Evolutionary conservation across 768 basidiomycete species (phyloP), one percentile per base, ranked within the genome.

Genomic region (Mycena floridula): DNA sequence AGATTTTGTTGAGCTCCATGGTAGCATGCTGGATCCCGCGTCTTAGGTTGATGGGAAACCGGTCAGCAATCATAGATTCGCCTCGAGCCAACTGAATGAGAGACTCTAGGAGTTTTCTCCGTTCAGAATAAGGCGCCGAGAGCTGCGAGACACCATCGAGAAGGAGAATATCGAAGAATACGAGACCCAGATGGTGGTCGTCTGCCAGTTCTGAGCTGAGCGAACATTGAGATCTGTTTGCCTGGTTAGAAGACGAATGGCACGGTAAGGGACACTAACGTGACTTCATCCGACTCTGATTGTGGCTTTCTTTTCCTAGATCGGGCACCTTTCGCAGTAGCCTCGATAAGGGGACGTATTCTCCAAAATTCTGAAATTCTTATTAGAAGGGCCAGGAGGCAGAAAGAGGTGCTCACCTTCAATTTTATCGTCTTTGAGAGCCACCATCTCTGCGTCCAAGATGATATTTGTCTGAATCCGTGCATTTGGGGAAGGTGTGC

Each of bases 401-500:
- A 9, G 37, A 21, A 26, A 13, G 20, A 23, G 40, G 45, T 51
- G 68, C 67, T 58, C 63, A 81, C 91, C 90, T 52, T 91, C 90
- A 40, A 95, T 78, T 21, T 67, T 56, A 8, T 67, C 61, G 22
- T 82, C 84, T 27, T 85, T 75, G 59, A 77, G 95, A 0, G 88
- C 84, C 5, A 95, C 84, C 82, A 95, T 89, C 62, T 97, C 93
- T 2, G 91, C 92, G 56, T 97, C 93, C 0, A 85, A 55, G 27
- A 81, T 72, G 27, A 79, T 53, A 50, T 73, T 71, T 41, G 64
- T 57, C 40, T 58, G 64, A 23, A 72, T 59, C 22, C 57, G 46
- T 12, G 56, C 50, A 25, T 43, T 42, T 30, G 45, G 40, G 25
- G 20, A n/a, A n/a, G n/a, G n/a, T n/a, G n/a, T n/a, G n/a, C 41